These are phyloP conservation scores for Amyloporia xantha DNA, from an alignment of 768 basidiomycete genomes.

Conservation along the genomic window DNA sequence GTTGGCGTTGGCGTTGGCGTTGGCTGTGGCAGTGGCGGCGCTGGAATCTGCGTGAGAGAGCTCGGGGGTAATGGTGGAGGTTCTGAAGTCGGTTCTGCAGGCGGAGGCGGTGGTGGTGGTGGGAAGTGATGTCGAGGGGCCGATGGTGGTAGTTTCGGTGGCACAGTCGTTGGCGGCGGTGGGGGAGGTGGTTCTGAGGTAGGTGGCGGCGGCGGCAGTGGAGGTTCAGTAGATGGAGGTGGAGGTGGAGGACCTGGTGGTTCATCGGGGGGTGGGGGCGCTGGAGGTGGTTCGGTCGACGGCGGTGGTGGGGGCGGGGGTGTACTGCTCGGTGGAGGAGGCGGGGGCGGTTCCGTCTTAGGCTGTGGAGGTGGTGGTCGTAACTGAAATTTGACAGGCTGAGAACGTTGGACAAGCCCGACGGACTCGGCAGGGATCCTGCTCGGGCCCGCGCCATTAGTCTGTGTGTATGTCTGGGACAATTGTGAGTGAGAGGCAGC, in stretches of 20 bases:
- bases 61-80: slow-evolving; percentile 36
- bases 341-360: slow-evolving; percentile 32
- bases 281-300: slow-evolving; percentile 16
- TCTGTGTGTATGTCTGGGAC: no score
- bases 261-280: slow-evolving; percentile 11
- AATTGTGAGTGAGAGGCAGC: background rate
- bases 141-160: slow-evolving; percentile 18
- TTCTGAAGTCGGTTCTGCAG: slow-evolving; percentile 22
- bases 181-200: slow-evolving; percentile 19
- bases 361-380: slow-evolving; percentile 27
- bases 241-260: slow-evolving; percentile 21
- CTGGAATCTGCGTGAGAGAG: slow-evolving; percentile 20
- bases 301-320: slow-evolving; percentile 23
- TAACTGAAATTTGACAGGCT: slow-evolving; percentile 22
- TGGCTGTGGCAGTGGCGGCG: slow-evolving; percentile 14
- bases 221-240: slow-evolving; percentile 20
- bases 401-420: slow-evolving; percentile 15
- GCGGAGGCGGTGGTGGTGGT: slow-evolving; percentile 23
- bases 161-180: slow-evolving; percentile 13
- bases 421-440: slow-evolving; percentile 15
- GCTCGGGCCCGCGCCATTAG: slow-evolving; percentile 19
- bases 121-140: slow-evolving; percentile 13
- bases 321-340: slow-evolving; percentile 22
- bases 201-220: slow-evolving; percentile 16
- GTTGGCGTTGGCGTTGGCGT: slow-evolving; percentile 11